These are phyloP conservation scores for Oxytropis ochrocephala DNA, from an alignment of 306 rosid genomes.

Conservation along the genomic window DNA sequence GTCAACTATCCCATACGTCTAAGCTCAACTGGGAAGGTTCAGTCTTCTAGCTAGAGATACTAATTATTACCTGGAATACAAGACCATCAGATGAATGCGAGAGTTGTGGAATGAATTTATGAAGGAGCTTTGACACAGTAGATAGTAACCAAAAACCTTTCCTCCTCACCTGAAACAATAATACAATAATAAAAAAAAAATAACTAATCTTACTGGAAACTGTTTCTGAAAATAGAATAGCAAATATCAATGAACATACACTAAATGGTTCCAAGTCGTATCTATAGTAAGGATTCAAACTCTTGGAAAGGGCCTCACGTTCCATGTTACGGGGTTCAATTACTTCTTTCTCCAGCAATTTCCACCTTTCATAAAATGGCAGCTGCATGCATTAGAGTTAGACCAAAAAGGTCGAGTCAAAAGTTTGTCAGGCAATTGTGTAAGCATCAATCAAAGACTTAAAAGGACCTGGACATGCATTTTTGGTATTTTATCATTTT, in stretches of 20 bases:
- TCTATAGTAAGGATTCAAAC: slow-evolving; percentile 67
- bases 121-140: slow-evolving; percentile 79
- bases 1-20: not conserved
- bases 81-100: slow-evolving; percentile 96
- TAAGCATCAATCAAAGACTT: not conserved
- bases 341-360: slow-evolving; percentile 94
- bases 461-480: not conserved
- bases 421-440: slow-evolving; percentile 1
- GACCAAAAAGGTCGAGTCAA: slow-evolving; percentile 17
- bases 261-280: slow-evolving; percentile 94
- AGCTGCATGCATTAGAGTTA: slow-evolving; percentile 53
- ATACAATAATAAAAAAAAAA: slow-evolving; percentile 13
- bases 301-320: slow-evolving; percentile 67
- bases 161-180: slow-evolving; percentile 81
- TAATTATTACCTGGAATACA: slow-evolving; percentile 77
- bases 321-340: slow-evolving; percentile 91
- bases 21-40: not conserved
- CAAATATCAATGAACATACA: slow-evolving; percentile 40
- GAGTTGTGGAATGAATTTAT: slow-evolving; percentile 86
- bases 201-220: slow-evolving; percentile 11
- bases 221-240: slow-evolving; percentile 6
- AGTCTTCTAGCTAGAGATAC: not conserved
- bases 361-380: slow-evolving; percentile 94
- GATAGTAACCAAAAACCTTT: slow-evolving; percentile 96
- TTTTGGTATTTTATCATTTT: not conserved